These are phyloP conservation scores for Baeospora myosura DNA, from an alignment of 1,284 basidiomycete species.

Conservation along the genomic window DNA sequence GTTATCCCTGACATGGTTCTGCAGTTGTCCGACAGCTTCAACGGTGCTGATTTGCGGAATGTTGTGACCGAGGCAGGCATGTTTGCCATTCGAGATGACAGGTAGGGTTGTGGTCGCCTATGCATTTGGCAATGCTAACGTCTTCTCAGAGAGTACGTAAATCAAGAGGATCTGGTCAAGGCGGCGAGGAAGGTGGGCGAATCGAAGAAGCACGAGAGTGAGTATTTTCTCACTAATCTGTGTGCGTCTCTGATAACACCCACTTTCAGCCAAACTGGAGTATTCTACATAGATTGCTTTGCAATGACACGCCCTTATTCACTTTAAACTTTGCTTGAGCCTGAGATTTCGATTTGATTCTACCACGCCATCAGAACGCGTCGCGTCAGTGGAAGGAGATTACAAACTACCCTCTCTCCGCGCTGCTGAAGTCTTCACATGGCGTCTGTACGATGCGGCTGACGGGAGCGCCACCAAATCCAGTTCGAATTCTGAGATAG, in stretches of 20 bases:
- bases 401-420: too few relatives aligned
- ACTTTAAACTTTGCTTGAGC: too few relatives aligned
- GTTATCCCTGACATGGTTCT: conserved; percentile 2
- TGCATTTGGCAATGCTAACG: conserved; percentile 7
- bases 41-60: conserved; percentile 93
- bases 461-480: too few relatives aligned
- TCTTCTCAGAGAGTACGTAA: conserved; percentile 70
- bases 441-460: too few relatives aligned
- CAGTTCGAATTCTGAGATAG: too few relatives aligned
- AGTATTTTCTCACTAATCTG: conserved; percentile 23
- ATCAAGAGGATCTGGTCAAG: conserved; percentile 95
- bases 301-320: too few relatives aligned
- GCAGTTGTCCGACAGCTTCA: conserved; percentile 86
- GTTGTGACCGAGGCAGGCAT: conserved; percentile 98
- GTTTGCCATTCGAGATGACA: conserved; percentile 97
- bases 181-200: conserved; percentile 96
- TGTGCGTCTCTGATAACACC: conserved; percentile 8
- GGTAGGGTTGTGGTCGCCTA: conserved; percentile 35
- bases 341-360: too few relatives aligned
- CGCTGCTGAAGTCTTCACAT: too few relatives aligned
- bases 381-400: too few relatives aligned
- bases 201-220: conserved; percentile 93
- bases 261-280: conserved; percentile 37
- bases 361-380: too few relatives aligned
- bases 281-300: conserved; percentile 29